Base-by-base conservation (phyloP, 495 filamentous ascomycete species). In the Aspergillus coremiiformis region DNA sequence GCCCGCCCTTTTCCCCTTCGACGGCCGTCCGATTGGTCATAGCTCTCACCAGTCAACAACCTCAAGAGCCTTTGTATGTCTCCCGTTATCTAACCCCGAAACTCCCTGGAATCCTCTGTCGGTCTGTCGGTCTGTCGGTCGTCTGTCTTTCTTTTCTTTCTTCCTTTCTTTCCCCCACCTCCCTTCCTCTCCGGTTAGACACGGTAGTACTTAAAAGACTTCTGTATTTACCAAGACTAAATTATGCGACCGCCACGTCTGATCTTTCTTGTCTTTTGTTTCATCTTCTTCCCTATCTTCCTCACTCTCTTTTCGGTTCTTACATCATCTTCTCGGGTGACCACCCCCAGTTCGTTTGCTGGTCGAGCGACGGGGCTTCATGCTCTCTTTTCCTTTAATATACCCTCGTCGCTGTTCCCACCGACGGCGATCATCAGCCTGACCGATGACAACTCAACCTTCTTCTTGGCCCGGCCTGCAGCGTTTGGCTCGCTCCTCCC, bases 361-460 rank as follows among this genome's bases (percentile, higher is more conserved):
- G 64, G 65, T 59, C 70, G 66, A 52, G 58, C 68, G 56, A 67
- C 67, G 51, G 60, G 77, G 21, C 50, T 86, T 27, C 72, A 74
- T 52, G 70, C 80, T 32, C 62, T 82, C 43, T 84, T 83, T 66
- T 81, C 79, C 53, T 84, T 85, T 67, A 80, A 81, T 48, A 77
- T 83, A 17, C 81, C 84, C 5, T 76, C 80, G 37, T 87, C 89
- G 7, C 81, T 98, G 7, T 98, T 98, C 64, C 90, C 94, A 11
- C 89, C 90, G 4, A 94, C 88, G 52, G 94, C 93, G 24, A 85
- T 94, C 53, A 96, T 98, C 64, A 95, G 88, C 58, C 83, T 98
- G 37, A 95, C 89, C 53, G 91, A 98, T 69, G 93, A 98, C 66
- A 97, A 97, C 64, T 95, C 89, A 35, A 98, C 93, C 5, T 95